Evolutionary conservation across 345 rosid species (phyloP), one percentile per base, ranked within the genome.

Genomic region (Erodium maritimum): DNA sequence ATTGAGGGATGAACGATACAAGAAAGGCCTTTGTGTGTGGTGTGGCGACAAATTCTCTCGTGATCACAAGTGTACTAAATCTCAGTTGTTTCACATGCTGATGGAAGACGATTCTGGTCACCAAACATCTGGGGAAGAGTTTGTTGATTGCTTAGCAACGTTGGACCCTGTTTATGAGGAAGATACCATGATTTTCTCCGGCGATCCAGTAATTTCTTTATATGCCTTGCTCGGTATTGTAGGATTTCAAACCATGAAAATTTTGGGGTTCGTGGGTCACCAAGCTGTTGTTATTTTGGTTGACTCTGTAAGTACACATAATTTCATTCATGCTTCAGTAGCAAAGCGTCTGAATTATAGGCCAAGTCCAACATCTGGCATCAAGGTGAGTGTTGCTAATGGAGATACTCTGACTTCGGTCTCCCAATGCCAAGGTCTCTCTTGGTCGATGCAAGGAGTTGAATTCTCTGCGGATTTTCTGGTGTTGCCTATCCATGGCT

Each of bases 11-110:
- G 33, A 25, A 25, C 33, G 33, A 25, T 25, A 25, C 33, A 25
- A 25, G 5, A 62, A 62, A 23, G 51, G 50, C 1, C n/a, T 62
- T 4, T 61, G 63, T 52, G 52, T 52, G n/a, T 25, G 65, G 58
- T 62, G 58, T 54, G 58, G 29, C 1, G 58, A 62, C 2, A 18
- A 18, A 0, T 52, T 8, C 10, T 0, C 12, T 16, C 22, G 14
- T 8, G 57, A 17, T 1, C 58, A 62, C 42, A 19, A 21, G n/a
- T 34, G 58, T 33, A 13, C 55, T 2, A 50, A 18, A n/a, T 52
- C 19, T 12, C 46, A 54, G 8, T 5, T 25, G n/a, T n/a, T n/a
- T n/a, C n/a, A n/a, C n/a, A n/a, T n/a, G n/a, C n/a, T n/a, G n/a
- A n/a, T n/a, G n/a, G 29, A 5, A 24, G 1, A 10, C 21, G 1